Percentiles rank a stretch among this genome's conserved stretches.
These are phyloP conservation scores for Aegle marmelos DNA, from an alignment of 345 rosid genomes.

Conservation along the genomic window DNA sequence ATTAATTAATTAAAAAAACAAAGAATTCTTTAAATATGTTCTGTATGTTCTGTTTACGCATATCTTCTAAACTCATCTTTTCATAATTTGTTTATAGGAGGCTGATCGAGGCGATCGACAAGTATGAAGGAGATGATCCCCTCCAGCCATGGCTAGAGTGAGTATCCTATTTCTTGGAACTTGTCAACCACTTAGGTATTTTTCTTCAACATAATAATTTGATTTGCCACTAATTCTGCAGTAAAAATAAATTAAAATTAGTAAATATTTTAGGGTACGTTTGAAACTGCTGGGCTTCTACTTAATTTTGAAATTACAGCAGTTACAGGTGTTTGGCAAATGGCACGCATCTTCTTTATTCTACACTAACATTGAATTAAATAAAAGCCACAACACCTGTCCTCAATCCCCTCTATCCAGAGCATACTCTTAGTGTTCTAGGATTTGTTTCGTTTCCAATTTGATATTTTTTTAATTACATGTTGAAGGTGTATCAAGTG, in stretches of 20 bases:
- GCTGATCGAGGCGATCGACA: conserved; percentile 67
- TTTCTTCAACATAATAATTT: no score
- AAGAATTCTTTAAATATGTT: no score
- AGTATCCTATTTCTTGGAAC: conserved; percentile 16
- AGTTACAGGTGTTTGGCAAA: neutral
- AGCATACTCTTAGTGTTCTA: neutral
- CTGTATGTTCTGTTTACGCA: neutral
- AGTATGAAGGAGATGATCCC: conserved; percentile 82
- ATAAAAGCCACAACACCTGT: no score
- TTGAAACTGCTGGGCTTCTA: neutral
- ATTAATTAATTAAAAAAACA: no score
- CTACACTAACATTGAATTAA: neutral
- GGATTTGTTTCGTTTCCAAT: neutral
- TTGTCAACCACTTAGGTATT: no score
- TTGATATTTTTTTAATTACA: neutral
- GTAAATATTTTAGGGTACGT: no score
- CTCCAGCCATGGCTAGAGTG: conserved; percentile 83
- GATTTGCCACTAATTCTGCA: no score
- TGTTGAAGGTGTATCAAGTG: conserved; percentile 77
- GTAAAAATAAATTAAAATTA: no score
- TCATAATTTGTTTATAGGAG: conserved; percentile 35
- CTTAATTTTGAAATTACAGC: neutral
- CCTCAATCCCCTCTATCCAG: no score
- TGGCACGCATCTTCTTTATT: neutral
- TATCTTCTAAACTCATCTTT: neutral